These are phyloP conservation scores for Aspergillus brunneoviolaceus DNA, from an alignment of 2,329 filamentous ascomycete species.

Conservation along the genomic window DNA sequence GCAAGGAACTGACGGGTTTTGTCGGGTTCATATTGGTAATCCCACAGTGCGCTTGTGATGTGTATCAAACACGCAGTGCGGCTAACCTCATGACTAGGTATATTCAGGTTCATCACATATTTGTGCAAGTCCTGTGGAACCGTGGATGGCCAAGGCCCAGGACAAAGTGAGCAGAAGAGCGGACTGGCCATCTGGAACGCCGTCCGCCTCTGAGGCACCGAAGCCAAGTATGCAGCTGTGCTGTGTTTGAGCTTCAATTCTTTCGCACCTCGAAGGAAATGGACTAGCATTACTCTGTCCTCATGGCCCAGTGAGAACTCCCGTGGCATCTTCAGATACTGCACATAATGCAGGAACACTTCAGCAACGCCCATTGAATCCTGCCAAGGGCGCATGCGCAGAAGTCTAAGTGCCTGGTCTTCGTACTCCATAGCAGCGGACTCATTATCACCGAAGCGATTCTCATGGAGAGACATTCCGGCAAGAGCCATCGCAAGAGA, in stretches of 20 bases:
- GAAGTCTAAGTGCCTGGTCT: slow-evolving; percentile 32
- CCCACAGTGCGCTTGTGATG: slow-evolving; percentile 39
- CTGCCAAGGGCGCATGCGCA: slow-evolving; percentile 32
- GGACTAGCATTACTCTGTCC: slow-evolving; percentile 31
- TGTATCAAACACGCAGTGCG: slow-evolving; percentile 41
- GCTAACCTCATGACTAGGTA: slow-evolving; percentile 35
- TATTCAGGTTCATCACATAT: slow-evolving; percentile 35
- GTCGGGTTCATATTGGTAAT: slow-evolving; percentile 31
- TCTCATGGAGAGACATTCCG: slow-evolving; percentile 40
- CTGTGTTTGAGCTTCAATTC: slow-evolving; percentile 35
- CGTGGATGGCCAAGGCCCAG: slow-evolving; percentile 40
- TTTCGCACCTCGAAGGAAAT: slow-evolving; percentile 38
- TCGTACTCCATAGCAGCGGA: slow-evolving; percentile 30
- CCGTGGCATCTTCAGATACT: slow-evolving; percentile 33
- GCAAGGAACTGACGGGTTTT: slow-evolving; percentile 36
- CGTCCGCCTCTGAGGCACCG: slow-evolving; percentile 30
- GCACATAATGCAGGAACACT: slow-evolving; percentile 37
- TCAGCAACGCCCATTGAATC: slow-evolving; percentile 26
- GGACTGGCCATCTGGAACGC: slow-evolving; percentile 40
- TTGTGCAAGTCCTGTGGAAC: slow-evolving; percentile 37
- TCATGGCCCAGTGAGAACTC: slow-evolving; percentile 16
- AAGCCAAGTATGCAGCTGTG: slow-evolving; percentile 25
- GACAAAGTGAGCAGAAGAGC: slow-evolving; percentile 42
- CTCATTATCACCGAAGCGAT: slow-evolving; percentile 36
- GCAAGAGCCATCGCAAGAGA: slow-evolving; percentile 34